Base-by-base conservation (phyloP, 164 flowering plant species). In the Chloranthus sessilifolius region DNA sequence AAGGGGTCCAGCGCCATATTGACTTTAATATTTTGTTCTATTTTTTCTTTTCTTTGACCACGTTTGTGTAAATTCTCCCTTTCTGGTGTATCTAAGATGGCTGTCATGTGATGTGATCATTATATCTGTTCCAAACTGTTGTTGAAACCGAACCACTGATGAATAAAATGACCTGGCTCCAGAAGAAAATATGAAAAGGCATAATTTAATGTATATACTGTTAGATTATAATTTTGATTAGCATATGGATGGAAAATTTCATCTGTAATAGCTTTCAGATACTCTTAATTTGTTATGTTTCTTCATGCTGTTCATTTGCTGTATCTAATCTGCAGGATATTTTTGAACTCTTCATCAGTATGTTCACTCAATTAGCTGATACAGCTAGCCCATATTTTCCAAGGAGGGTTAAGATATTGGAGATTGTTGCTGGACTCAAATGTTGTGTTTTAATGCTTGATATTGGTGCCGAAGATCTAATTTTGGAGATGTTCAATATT, bases 361-460 rank as follows among this genome's bases (percentile, higher is more conserved):
- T 66, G 46, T 88, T 92, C 63, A 58, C 31, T 30, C 95, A 88
- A 55, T 83, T 92, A 19, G 74, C 63, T 59, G 89, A 86, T 59
- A 77, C 63, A 4, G 14, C 60, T 26, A 81, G 88, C 46, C 84
- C 95, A 31, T 82, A 76, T 50, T 92, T 88, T 58, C 66, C 80
- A 9, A 79, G 67, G 72, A 82, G 95, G 66, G 83, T 77, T 33
- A 77, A 78, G 52, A 66, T 92, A 41, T 53, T 92, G 63, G 89
- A 88, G 72, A 92, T 83, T 44, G 66, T 86, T 55, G 83, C 89
- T 43, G 65, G 70, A 48, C 81, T 81, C 24, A 69, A 73, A 56
- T 92, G 82, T 63, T 88, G 80, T 63, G 43, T 86, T 57, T 67
- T 78, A 47, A 76, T 92, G 96, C 71, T 88, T 47, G 97, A 92